Evolutionary conservation across 2,329 filamentous ascomycete species (phyloP).

Genomic region (Penicillium decumbens): DNA sequence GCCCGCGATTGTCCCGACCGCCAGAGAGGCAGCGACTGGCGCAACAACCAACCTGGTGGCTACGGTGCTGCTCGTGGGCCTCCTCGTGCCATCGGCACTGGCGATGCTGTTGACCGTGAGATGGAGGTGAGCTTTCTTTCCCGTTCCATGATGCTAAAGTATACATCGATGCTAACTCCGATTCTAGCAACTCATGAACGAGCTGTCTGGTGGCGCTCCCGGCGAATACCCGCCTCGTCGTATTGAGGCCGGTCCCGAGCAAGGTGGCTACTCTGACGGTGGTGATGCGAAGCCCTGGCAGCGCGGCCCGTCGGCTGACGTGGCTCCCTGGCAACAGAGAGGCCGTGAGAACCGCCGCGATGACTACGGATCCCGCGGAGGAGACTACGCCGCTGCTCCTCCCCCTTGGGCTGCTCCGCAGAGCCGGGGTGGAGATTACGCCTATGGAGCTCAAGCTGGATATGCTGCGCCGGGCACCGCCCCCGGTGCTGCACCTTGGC

Average conservation of each 20-base stretch:
- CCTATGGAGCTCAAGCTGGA: slow-evolving; percentile 36
- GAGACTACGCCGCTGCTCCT: slow-evolving; percentile 33
- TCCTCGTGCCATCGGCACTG: slow-evolving; percentile 64
- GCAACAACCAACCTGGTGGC: slow-evolving; percentile 57
- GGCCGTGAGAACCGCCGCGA: slow-evolving; percentile 54
- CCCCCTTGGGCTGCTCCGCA: slow-evolving; percentile 34
- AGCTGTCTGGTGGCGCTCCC: slow-evolving; percentile 72
- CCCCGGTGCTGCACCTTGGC: slow-evolving; percentile 56
- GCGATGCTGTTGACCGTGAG: slow-evolving; percentile 85
- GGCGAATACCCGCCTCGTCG: slow-evolving; percentile 62
- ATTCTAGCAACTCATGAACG: slow-evolving; percentile 86
- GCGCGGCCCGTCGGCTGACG: slow-evolving; percentile 66
- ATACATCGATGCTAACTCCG: slow-evolving; percentile 41
- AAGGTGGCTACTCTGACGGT: slow-evolving; percentile 41
- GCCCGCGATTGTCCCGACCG: slow-evolving; percentile 94
- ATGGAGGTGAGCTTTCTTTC: slow-evolving; percentile 67
- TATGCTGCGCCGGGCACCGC: slow-evolving; percentile 45
- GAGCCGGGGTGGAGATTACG: slow-evolving; percentile 45
- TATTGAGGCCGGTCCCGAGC: slow-evolving; percentile 76
- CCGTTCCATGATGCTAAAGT: not conserved
- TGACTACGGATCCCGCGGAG: slow-evolving; percentile 40
- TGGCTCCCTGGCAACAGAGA: slow-evolving; percentile 70
- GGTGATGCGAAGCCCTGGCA: slow-evolving; percentile 78
- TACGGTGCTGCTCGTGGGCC: slow-evolving; percentile 42
- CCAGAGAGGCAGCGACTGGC: slow-evolving; percentile 85